Base-by-base conservation (phyloP, 805 yeast genomes). In the Brettanomyces bruxellensis region DNA sequence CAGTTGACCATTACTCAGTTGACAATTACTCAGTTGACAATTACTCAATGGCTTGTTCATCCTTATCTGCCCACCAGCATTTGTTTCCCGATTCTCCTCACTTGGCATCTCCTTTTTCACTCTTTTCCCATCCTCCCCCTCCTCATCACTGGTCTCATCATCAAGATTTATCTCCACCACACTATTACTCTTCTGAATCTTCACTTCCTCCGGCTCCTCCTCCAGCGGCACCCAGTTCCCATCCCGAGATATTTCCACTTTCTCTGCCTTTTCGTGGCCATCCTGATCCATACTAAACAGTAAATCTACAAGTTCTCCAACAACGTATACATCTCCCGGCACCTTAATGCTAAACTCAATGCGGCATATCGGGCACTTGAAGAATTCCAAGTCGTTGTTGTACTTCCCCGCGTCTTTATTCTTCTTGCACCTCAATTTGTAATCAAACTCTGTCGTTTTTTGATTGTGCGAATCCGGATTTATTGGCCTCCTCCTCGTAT, bases 291-390 rank as follows among this genome's bases (percentile, higher is more conserved):
- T 14, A 41, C 47, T 51, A 14, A 42, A 43, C 23, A 64, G 38
- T 11, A 64, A 50, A 25, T 61, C 66, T 13, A 53, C 50, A 9
- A 65, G 49, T 24, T 62, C 67, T 2, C 61, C 63, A 36, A 64
- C 57, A 13, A 62, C 51, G 35, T 63, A 64, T 24, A 65, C 42
- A 44, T 65, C 68, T 6, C 67, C 67, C 0, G 60, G 54, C 8
- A 37, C 47, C 24, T 54, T 55, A 12, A 65, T 60, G 45, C 57
- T 60, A 41, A 65, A 65, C 43, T 65, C 68, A 25, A 61, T 38
- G 23, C 60, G 62, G 53, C 69, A 65, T 9, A 65, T 57, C 1
- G 69, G 69, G 45, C 69, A 65, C 36, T 53, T 50, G 46, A 65
- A 65, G 51, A 44, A 64, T 22, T 57, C 59, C 34, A 65, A 43